Evolutionary conservation across 495 filamentous ascomycete species (phyloP).

Genomic region (Mytilinidion resinicola): DNA sequence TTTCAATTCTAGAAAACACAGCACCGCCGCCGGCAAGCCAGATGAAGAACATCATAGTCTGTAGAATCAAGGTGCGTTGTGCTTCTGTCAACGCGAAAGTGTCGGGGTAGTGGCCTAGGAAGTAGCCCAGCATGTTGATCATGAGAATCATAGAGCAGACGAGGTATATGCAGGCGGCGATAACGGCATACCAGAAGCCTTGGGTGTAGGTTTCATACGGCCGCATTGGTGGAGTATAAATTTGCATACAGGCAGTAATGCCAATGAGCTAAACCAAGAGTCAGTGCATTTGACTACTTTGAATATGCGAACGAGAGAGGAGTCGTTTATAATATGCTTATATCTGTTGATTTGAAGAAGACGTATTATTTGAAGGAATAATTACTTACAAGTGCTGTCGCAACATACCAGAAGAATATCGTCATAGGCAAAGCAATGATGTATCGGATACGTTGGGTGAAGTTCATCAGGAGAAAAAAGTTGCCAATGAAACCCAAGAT

Average conservation of each 20-base stretch:
- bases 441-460: slow-evolving; percentile 73
- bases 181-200: slow-evolving; percentile 70
- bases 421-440: slow-evolving; percentile 65
- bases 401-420: slow-evolving; percentile 62
- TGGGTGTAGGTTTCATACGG: slow-evolving; percentile 61
- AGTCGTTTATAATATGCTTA: too few relatives aligned
- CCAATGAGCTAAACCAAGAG: slow-evolving; percentile 47
- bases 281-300: not conserved
- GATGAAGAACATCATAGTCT: slow-evolving; percentile 56
- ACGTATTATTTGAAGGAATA: not conserved
- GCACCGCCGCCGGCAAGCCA: slow-evolving; percentile 57
- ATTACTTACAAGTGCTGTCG: slow-evolving; percentile 56
- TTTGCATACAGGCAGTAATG: slow-evolving; percentile 53
- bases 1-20: slow-evolving; percentile 47
- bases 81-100: slow-evolving; percentile 67
- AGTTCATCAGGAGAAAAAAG: slow-evolving; percentile 71
- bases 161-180: slow-evolving; percentile 61
- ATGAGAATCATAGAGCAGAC: slow-evolving; percentile 57
- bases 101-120: slow-evolving; percentile 69
- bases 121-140: slow-evolving; percentile 74
- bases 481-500: slow-evolving; percentile 63
- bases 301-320: too few relatives aligned
- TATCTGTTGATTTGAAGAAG: too few relatives aligned
- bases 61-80: slow-evolving; percentile 60
- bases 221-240: slow-evolving; percentile 52